Base-by-base conservation (phyloP, 768 basidiomycete genomes). In the Calocera viscosa region DNA sequence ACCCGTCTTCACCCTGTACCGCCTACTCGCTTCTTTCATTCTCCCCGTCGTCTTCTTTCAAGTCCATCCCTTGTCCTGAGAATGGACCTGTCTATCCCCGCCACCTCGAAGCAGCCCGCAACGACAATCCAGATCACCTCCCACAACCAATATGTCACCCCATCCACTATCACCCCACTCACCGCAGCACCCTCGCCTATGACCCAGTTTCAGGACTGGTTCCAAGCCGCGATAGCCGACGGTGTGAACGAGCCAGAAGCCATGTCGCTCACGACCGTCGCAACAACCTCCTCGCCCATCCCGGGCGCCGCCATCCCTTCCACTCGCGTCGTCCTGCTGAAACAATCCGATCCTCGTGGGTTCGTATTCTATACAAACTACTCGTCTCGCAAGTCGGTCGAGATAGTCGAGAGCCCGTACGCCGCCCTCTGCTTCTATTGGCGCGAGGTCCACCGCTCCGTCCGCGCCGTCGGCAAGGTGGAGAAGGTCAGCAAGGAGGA, bases 311-410 rank as follows among this genome's bases (percentile, higher is more conserved):
- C 77, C 1, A 83, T 94, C 69, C 95, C 95, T 28, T 92, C 91
- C 39, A 85, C 88, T 12, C 86, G 95, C 70, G 83, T 91, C 76
- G 94, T 97, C 66, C 86, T 97, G 68, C 85, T 98, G 73, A 96
- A 94, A 77, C 84, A 92, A 73, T 84, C 91, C 72, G 96, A 98
- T 79, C 73, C 81, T 33, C 84, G 80, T 66, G 96, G 96, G 64
- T 97, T 98, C 79, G 84, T 95, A 67, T 96, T 97, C 79, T 99
- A 84, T 82, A 98, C 95, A 34, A 99, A 99, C 78, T 98, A 98
- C 79, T 83, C 86, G 41, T 95, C 93, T 12, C 85, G 94, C 70
- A 99, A 98, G 78, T 93, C 91, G 1, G 74, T 77, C 43, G 96
- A 98, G 75, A 82, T 98, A 32, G 67, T 76, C 5, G 81, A 78